These are phyloP conservation scores for Conringia planisiliqua DNA, from an alignment of 345 rosid species.

Conservation along the genomic window DNA sequence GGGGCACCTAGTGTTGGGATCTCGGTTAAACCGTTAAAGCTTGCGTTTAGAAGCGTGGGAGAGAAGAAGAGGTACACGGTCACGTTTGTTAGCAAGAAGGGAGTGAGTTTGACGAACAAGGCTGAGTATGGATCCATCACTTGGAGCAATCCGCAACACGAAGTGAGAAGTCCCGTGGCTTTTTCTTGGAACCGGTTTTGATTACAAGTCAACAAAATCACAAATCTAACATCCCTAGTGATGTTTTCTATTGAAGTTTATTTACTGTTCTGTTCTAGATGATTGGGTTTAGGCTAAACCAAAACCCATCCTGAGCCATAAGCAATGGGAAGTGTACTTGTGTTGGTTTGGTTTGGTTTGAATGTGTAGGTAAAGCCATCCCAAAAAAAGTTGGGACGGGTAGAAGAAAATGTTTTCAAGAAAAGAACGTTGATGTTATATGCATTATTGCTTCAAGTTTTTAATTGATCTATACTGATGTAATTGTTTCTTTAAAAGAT, in stretches of 20 bases:
- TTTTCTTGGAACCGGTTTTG: constrained; percentile 61
- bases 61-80: constrained; percentile 74
- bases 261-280: constrained; percentile 15
- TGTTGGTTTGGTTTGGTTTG: constrained; percentile 20
- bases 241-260: constrained; percentile 25
- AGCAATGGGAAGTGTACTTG: constrained; percentile 14
- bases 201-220: background rate
- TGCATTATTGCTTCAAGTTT: constrained; percentile 15
- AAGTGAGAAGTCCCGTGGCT: constrained; percentile 79
- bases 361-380: constrained; percentile 18
- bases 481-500: background rate
- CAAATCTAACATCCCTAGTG: constrained; percentile 13
- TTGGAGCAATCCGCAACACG: constrained; percentile 62
- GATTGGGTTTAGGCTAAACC: constrained; percentile 25
- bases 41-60: constrained; percentile 52
- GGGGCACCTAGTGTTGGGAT: constrained; percentile 53
- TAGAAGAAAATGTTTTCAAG: constrained; percentile 19
- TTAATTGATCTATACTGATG: background rate
- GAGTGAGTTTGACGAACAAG: constrained; percentile 31
- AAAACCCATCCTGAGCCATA: constrained; percentile 13
- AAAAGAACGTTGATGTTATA: background rate
- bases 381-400: constrained; percentile 20
- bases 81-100: constrained; percentile 62
- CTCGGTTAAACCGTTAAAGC: constrained; percentile 55
- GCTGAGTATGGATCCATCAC: constrained; percentile 65